phyloP scores from a whole-genome alignment of 371 early-diverging fungal genomes.

The Ecytonucleospora hepatopenaei region DNA sequence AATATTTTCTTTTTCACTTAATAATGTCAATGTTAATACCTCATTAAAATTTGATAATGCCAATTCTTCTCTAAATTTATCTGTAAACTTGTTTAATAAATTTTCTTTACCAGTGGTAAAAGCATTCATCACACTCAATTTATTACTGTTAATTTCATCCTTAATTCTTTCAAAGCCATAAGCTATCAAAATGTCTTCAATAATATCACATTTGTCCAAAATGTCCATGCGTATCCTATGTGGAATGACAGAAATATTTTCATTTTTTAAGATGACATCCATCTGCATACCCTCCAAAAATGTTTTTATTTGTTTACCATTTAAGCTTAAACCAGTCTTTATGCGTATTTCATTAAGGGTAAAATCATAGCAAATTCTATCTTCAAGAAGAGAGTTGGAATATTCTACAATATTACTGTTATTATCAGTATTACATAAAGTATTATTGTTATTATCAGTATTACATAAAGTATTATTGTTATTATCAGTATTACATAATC shows the following conservation, averaged over 20 bases:
- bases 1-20: constrained; percentile 56
- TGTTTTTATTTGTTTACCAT: constrained; percentile 7
- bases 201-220: constrained; percentile 86
- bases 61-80: constrained; percentile 72
- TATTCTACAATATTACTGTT: background rate
- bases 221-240: constrained; percentile 86
- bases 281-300: constrained; percentile 54
- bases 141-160: constrained; percentile 75
- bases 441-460: background rate
- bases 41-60: constrained; percentile 86
- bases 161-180: constrained; percentile 94
- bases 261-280: constrained; percentile 58
- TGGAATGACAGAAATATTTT: constrained; percentile 65
- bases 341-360: constrained; percentile 63
- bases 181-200: constrained; percentile 97
- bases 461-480: constrained; percentile 12
- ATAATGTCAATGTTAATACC: constrained; percentile 77
- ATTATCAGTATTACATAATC: constrained; percentile 57
- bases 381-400: constrained; percentile 64
- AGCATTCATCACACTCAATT: constrained; percentile 63
- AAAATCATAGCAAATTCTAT: constrained; percentile 65
- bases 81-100: constrained; percentile 80
- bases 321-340: constrained; percentile 35
- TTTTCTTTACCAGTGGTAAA: constrained; percentile 74
- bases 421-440: no score